Evolutionary conservation across 2,329 filamentous ascomycete species (phyloP).

Genomic region (Ophiostoma angusticollis): DNA sequence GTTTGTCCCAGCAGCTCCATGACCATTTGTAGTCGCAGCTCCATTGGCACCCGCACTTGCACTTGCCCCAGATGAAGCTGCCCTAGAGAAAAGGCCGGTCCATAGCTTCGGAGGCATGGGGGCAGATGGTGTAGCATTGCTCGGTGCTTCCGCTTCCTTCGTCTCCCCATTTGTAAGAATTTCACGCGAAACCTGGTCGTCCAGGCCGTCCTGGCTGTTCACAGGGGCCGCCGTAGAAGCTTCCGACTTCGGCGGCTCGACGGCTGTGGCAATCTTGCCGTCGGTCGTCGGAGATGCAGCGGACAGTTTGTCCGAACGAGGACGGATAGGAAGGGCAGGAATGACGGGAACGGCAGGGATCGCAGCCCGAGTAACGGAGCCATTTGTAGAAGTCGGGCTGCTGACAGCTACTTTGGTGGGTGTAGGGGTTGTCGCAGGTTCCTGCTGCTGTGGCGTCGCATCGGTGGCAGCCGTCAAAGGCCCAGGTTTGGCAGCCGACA

Average conservation of each 20-base stretch:
- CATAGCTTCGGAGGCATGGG: conserved; percentile 23
- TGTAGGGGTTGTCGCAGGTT: conserved; percentile 12
- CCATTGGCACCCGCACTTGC: conserved; percentile 16
- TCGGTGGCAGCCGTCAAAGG: neutral
- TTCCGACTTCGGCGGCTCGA: conserved; percentile 5
- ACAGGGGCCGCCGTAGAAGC: neutral
- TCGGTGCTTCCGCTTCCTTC: conserved; percentile 6
- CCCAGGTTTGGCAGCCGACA: neutral
- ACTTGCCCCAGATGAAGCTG: conserved; percentile 14
- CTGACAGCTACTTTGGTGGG: conserved; percentile 15
- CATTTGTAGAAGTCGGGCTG: conserved; percentile 10
- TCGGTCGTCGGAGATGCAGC: neutral
- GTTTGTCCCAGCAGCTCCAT: conserved; percentile 15
- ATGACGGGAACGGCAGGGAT: conserved; percentile 33
- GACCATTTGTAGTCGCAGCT: conserved; percentile 12
- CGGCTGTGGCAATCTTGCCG: conserved; percentile 5
- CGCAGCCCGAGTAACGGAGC: conserved; percentile 19
- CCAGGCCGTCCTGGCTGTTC: neutral
- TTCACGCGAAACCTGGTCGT: neutral
- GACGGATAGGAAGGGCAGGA: conserved; percentile 29
- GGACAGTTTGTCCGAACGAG: neutral
- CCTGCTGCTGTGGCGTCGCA: neutral
- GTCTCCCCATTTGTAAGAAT: neutral
- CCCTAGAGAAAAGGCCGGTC: conserved; percentile 25
- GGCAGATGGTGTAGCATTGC: conserved; percentile 11